These are phyloP conservation scores for Chrysopogon serrulatus DNA, from an alignment of 176 grass and related monocot species.

Conservation along the genomic window DNA sequence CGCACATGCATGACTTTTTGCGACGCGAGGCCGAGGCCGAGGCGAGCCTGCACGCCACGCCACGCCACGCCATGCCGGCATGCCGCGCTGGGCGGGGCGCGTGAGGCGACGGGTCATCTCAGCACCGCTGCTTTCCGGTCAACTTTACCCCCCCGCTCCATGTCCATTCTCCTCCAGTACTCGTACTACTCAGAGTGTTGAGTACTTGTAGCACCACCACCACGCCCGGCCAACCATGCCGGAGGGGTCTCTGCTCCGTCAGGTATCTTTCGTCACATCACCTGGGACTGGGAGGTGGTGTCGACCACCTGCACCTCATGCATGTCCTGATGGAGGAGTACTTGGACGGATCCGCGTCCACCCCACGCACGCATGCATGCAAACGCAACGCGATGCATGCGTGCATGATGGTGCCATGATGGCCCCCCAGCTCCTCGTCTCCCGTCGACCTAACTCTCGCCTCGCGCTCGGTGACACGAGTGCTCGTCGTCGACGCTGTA, in stretches of 20 bases:
- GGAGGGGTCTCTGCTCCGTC: background rate
- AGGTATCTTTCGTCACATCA: slow-evolving; percentile 58
- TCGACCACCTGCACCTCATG: background rate
- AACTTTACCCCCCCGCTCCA: slow-evolving; percentile 18
- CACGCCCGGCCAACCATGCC: background rate
- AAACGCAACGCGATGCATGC: background rate
- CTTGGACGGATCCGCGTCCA: background rate
- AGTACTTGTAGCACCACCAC: too few relatives aligned
- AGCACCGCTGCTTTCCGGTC: slow-evolving; percentile 30
- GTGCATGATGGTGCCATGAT: background rate
- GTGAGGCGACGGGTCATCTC: slow-evolving; percentile 35
- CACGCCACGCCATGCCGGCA: background rate
- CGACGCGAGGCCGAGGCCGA: background rate
- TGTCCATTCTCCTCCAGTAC: background rate
- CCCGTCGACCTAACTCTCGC: too few relatives aligned
- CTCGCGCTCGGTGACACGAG: background rate
- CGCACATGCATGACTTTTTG: slow-evolving; percentile 9
- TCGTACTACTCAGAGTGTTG: too few relatives aligned
- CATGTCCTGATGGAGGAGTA: background rate
- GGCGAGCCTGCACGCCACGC: background rate
- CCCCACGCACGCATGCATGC: background rate
- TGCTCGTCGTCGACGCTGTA: background rate
- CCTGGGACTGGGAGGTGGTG: slow-evolving; percentile 5
- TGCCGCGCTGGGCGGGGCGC: background rate
- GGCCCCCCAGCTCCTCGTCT: background rate